A percentile compares a stretch with the other conserved stretches of the same genome.
phyloP scores from a whole-genome alignment of 2,329 filamentous ascomycete genomes.

The Scedosporium dehoogii region DNA sequence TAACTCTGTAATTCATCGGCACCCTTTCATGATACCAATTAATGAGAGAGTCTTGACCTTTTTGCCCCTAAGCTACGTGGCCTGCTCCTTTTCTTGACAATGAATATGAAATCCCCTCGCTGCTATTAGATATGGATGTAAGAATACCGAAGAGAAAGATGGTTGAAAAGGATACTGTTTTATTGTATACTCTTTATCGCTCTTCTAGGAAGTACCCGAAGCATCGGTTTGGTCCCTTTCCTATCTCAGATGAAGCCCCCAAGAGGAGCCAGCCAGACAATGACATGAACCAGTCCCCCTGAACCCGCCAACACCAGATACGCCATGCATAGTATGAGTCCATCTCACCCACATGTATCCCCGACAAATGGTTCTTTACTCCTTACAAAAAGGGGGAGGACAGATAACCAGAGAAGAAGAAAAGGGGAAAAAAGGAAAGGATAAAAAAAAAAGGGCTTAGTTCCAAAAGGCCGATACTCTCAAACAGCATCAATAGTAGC shows the following conservation, averaged over 20 bases:
- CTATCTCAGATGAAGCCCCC: neutral
- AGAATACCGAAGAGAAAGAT: neutral
- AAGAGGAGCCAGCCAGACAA: neutral
- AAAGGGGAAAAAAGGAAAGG: neutral
- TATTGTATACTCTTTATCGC: neutral
- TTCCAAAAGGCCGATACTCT: conserved; percentile 1
- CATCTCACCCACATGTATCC: neutral
- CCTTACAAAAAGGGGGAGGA: neutral
- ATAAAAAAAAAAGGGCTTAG: neutral
- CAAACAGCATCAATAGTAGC: conserved; percentile 70
- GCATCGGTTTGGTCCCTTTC: neutral
- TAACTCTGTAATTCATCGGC: conserved; percentile 6
- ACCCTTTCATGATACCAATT: conserved; percentile 8
- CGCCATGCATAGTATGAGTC: neutral
- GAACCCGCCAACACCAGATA: neutral
- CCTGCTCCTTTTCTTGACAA: neutral
- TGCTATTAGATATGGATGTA: neutral
- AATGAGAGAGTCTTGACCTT: conserved; percentile 7
- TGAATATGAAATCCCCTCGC: neutral
- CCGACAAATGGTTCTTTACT: neutral
- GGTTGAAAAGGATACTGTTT: neutral
- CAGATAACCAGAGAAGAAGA: neutral
- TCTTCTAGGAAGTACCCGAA: neutral
- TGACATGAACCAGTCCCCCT: neutral
- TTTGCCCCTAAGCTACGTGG: neutral